Evolutionary conservation across 306 rosid species (phyloP).

Genomic region (Acacia confusa): DNA sequence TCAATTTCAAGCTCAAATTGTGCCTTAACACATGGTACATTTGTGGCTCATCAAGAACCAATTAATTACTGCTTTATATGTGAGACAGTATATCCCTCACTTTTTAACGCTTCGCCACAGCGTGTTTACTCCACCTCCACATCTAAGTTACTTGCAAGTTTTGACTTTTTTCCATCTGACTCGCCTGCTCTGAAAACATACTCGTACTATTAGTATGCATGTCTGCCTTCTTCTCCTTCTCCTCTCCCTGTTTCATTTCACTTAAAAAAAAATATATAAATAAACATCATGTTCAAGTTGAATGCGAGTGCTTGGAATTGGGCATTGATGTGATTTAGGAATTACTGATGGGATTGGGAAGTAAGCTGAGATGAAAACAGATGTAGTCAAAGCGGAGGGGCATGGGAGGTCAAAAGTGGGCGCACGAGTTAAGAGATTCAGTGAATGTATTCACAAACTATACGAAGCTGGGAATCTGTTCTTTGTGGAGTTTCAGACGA

Average conservation of each 20-base stretch:
- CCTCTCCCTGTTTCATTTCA: background rate
- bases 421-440: background rate
- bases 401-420: slow-evolving; percentile 17
- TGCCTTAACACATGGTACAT: too few species aligned
- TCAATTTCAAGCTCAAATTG: too few species aligned
- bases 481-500: background rate
- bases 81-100: too few species aligned
- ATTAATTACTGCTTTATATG: too few species aligned
- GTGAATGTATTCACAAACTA: background rate
- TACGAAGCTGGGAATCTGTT: background rate
- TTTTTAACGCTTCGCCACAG: slow-evolving; percentile 25
- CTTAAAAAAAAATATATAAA: too few species aligned
- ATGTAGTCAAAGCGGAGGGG: background rate
- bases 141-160: slow-evolving; percentile 20
- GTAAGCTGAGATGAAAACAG: background rate
- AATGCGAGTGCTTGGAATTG: background rate
- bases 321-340: background rate
- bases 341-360: background rate
- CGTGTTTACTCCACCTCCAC: slow-evolving; percentile 22
- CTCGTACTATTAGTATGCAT: background rate
- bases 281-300: background rate
- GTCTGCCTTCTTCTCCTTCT: background rate
- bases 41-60: too few species aligned
- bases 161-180: slow-evolving; percentile 40
- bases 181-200: background rate